Percentiles rank a stretch among this genome's conserved stretches.
These are phyloP conservation scores for Croton laevigatus DNA, from an alignment of 441 rosid species.

Conservation along the genomic window DNA sequence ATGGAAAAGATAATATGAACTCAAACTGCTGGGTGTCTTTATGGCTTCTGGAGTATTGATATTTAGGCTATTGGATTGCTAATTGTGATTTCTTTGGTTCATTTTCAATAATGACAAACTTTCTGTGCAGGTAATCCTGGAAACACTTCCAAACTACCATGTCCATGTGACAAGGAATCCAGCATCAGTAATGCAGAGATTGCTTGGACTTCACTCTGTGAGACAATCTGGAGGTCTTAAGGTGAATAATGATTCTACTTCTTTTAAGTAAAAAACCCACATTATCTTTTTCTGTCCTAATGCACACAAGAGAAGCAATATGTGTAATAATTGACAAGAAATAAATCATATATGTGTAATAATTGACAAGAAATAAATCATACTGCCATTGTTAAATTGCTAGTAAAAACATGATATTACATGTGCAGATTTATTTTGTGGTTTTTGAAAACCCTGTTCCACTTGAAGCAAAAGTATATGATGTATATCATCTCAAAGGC, in stretches of 20 bases:
- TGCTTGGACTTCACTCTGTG: constrained; percentile 48
- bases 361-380: no score
- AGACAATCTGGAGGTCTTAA: constrained; percentile 44
- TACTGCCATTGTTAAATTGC: not conserved
- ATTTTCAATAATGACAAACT: not conserved
- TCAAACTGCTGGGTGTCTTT: not conserved
- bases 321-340: no score
- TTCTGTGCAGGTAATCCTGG: constrained; percentile 34
- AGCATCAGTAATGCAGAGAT: constrained; percentile 31
- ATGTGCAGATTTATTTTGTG: constrained; percentile 46
- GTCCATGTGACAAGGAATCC: constrained; percentile 33
- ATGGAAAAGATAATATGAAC: not conserved
- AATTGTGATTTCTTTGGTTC: no score
- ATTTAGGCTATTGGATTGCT: not conserved
- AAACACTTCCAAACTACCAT: constrained; percentile 43
- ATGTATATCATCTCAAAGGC: constrained; percentile 56
- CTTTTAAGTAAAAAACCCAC: not conserved
- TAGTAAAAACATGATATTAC: constrained; percentile 1
- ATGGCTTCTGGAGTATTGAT: not conserved
- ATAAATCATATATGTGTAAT: no score
- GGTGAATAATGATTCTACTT: constrained; percentile 14
- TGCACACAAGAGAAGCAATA: no score
- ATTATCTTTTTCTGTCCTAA: not conserved
- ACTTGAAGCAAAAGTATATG: constrained; percentile 30
- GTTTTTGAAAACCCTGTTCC: constrained; percentile 43